Conservation (phyloP, 805 yeast genomes). For the Zygoascus flipseniorum region DNA sequence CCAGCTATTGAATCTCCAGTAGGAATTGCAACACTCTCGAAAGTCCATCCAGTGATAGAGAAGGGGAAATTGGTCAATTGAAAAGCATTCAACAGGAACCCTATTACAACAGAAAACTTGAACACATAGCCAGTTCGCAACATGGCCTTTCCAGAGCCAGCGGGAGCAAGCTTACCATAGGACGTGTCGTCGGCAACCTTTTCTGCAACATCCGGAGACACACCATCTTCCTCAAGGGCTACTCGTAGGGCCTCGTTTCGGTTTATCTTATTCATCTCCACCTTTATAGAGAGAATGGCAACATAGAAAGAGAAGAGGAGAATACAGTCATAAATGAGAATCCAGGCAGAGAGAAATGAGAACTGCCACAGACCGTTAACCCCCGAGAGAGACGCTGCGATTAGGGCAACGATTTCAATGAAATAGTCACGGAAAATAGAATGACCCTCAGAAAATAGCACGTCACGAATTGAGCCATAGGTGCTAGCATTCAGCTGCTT, state of each 20-base stretch:
- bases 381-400: constrained; percentile 45
- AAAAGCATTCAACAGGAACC: constrained; percentile 30
- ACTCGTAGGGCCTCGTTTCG: constrained; percentile 68
- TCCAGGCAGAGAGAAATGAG: constrained; percentile 63
- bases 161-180: constrained; percentile 11
- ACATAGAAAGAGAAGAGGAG: constrained; percentile 74
- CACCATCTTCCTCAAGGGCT: constrained; percentile 89
- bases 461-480: constrained; percentile 35
- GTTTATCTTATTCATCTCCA: constrained; percentile 81
- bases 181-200: constrained; percentile 42
- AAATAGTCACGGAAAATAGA: constrained; percentile 67
- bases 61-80: constrained; percentile 16
- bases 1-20: neutral
- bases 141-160: constrained; percentile 10
- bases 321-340: constrained; percentile 61
- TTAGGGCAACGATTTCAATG: constrained; percentile 61
- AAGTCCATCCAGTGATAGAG: neutral
- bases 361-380: constrained; percentile 73
- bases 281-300: constrained; percentile 76
- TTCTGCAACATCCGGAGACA: constrained; percentile 63
- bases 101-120: constrained; percentile 26
- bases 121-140: constrained; percentile 13
- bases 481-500: constrained; percentile 10
- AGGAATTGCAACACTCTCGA: constrained; percentile 4
- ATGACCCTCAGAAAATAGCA: constrained; percentile 31